A percentile compares a stretch with the other conserved stretches of the same genome.
Evolutionary conservation across 2,329 filamentous ascomycete genomes (phyloP).

Genomic region (Clonostachys rhizophaga): DNA sequence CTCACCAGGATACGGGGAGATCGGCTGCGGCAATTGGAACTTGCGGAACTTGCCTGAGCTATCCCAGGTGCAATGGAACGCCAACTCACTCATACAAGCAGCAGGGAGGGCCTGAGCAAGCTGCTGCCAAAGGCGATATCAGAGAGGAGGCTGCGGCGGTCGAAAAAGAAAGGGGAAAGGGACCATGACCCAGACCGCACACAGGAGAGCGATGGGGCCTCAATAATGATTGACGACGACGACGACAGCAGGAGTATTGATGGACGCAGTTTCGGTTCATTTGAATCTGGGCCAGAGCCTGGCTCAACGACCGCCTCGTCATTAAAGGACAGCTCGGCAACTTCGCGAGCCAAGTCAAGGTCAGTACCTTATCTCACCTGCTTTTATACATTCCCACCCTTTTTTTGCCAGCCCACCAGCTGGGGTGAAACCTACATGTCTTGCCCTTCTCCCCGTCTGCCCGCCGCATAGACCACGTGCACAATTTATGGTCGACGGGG

Average conservation of each 20-base stretch:
- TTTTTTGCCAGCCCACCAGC: too few species aligned
- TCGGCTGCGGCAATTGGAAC: too few species aligned
- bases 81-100: slow-evolving; percentile 3
- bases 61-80: too few species aligned
- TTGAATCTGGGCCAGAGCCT: slow-evolving; percentile 24
- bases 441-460: too few species aligned
- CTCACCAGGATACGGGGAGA: too few species aligned
- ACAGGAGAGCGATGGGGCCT: slow-evolving; percentile 22
- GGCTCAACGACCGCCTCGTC: background rate
- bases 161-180: slow-evolving; percentile 29
- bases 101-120: slow-evolving; percentile 32
- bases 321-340: background rate
- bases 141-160: slow-evolving; percentile 42
- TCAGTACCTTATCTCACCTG: background rate
- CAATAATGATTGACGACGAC: slow-evolving; percentile 16
- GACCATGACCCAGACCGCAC: background rate
- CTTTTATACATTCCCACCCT: background rate
- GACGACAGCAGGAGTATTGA: background rate
- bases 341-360: background rate
- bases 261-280: slow-evolving; percentile 22
- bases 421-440: too few species aligned
- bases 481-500: too few species aligned
- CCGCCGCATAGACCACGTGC: too few species aligned
- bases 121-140: slow-evolving; percentile 47
- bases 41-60: too few species aligned